These are phyloP conservation scores for Backusella parvicylindrica DNA, from an alignment of 192 early-diverging fungal genomes.

Conservation along the genomic window DNA sequence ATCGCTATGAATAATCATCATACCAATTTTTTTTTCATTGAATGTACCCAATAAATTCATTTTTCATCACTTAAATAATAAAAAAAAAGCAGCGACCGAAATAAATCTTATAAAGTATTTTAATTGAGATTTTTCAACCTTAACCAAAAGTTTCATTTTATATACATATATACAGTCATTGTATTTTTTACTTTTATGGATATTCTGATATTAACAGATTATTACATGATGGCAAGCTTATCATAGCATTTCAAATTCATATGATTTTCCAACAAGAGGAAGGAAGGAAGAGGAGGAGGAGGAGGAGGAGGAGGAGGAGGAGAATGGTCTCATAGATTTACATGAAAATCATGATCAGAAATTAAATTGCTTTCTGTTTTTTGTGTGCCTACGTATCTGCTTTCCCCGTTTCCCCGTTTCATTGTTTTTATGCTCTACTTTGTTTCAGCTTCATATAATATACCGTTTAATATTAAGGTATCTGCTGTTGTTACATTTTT, in stretches of 20 bases:
- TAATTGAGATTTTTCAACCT: not conserved
- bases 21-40: not conserved
- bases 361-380: not conserved
- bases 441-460: not conserved
- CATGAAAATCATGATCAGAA: not conserved
- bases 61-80: not conserved
- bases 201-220: too few relatives aligned
- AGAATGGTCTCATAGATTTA: not conserved
- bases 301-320: not conserved
- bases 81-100: not conserved
- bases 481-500: too few relatives aligned
- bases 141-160: not conserved
- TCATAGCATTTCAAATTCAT: not conserved
- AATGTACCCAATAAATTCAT: not conserved
- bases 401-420: not conserved
- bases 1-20: not conserved
- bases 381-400: too few relatives aligned
- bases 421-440: not conserved
- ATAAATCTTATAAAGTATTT: not conserved
- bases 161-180: too few relatives aligned
- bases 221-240: not conserved
- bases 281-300: not conserved
- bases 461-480: not conserved
- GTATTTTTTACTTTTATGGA: too few relatives aligned
- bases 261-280: not conserved